Evolutionary conservation across 2,329 filamentous ascomycete species (phyloP).

Genomic region (Colletotrichum cordylinicola): DNA sequence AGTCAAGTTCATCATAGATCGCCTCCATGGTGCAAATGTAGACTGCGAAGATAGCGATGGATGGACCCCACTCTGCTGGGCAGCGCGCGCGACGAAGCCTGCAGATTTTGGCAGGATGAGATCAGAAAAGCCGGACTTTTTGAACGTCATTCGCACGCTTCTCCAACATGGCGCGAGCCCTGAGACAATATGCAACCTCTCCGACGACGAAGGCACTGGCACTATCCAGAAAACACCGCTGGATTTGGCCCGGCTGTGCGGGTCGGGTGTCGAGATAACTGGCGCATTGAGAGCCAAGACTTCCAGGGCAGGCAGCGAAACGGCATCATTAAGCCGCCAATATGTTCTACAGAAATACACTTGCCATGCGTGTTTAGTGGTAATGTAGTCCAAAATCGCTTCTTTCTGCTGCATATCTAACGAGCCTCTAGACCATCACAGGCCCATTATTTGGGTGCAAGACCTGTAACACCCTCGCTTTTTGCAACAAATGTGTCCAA

Average conservation of each 20-base stretch:
- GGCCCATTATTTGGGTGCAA: background rate
- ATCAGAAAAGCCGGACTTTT: background rate
- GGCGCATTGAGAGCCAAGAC: background rate
- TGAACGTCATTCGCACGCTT: background rate
- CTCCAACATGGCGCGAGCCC: background rate
- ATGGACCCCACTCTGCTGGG: background rate
- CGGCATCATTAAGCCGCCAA: background rate
- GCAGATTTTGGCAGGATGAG: background rate
- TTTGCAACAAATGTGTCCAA: background rate
- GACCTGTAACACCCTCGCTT: background rate
- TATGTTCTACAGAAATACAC: background rate
- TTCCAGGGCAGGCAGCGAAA: background rate
- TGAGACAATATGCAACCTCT: background rate
- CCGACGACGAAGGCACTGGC: background rate
- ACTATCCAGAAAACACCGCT: background rate
- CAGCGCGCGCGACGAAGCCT: background rate
- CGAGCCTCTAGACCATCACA: background rate
- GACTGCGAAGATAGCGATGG: background rate
- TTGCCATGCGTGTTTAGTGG: background rate
- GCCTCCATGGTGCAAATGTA: background rate
- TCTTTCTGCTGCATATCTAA: background rate
- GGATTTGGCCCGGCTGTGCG: background rate
- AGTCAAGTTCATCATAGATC: background rate
- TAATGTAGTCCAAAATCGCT: background rate
- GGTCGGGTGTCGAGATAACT: background rate